Percentiles rank a stretch among this genome's conserved stretches.
phyloP scores from a whole-genome alignment of 495 filamentous ascomycete genomes.

The Xylaria castorea region DNA sequence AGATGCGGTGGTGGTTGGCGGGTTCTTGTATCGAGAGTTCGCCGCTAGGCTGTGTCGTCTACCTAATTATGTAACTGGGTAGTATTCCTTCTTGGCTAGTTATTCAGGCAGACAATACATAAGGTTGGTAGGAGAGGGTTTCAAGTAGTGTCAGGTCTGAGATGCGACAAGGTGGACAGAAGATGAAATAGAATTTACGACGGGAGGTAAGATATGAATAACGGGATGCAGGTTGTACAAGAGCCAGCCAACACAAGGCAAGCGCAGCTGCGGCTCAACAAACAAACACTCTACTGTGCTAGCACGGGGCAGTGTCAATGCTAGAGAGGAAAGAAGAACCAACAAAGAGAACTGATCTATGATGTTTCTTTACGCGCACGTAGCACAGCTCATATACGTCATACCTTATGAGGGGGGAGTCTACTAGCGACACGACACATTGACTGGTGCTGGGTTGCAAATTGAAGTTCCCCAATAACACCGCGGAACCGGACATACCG shows the following conservation, averaged over 20 bases:
- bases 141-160: background rate
- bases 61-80: too few species aligned
- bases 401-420: background rate
- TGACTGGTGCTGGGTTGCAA: background rate
- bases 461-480: background rate
- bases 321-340: background rate
- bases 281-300: background rate
- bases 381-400: background rate
- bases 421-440: background rate
- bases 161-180: background rate
- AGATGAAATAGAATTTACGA: background rate
- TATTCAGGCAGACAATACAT: background rate
- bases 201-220: background rate
- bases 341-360: background rate
- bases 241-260: slow-evolving; percentile 9
- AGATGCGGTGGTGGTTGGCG: background rate
- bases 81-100: background rate
- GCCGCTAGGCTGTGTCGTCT: background rate
- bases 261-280: slow-evolving; percentile 8
- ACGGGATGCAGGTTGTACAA: slow-evolving; percentile 8
- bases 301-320: background rate
- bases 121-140: background rate
- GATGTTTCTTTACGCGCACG: background rate
- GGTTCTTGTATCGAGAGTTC: too few species aligned
- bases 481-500: background rate